Base-by-base conservation (phyloP, 2,329 filamentous ascomycete species). In the Aspergillus arachidicola region DNA sequence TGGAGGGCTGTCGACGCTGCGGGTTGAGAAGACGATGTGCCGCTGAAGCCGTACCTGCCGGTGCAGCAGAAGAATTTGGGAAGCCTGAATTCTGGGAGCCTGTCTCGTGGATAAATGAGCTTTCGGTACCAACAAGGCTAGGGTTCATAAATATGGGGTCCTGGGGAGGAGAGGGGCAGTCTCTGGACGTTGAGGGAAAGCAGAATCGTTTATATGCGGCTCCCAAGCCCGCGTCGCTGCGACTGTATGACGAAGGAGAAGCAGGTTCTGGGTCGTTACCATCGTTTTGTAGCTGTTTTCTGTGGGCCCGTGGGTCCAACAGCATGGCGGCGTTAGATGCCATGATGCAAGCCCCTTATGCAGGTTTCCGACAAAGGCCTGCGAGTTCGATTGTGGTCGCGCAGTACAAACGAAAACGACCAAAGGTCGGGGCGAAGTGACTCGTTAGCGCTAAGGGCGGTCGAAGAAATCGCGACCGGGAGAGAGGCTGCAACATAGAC, bases 241-340 rank as follows among this genome's bases (percentile, higher is more conserved):
- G 60, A 46, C 43, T 48, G 54, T 65, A 57, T 36, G 62, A 64
- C 28, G 57, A 57, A 28, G 41, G 28, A 62, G 59, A 60, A 55
- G 58, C 58, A 56, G 55, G 51, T 50, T 63, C 43, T 57, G 64
- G 46, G 62, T 59, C 50, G 54, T 72, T 75, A 79, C 78, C 77
- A 70, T 76, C 76, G 11, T 69, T 67, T 41, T 75, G 69, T 3
- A 72, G 66, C 55, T 75, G 74, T 64, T 76, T 78, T 64, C 73
- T 80, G 62, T 78, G 75, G 36, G 73, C 73, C 67, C 79, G 79
- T 19, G 81, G 80, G 66, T 82, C 75, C 61, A 82, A 69, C 34
- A 82, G 74, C 73, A 81, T 75, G 48, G 77, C 78, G 38, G 80
- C 77, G 58, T 77, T 73, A 38, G 76, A 76, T 48, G 76, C 76